phyloP scores from a whole-genome alignment of 352 stramenopile species.

The Phytophthora pini region DNA sequence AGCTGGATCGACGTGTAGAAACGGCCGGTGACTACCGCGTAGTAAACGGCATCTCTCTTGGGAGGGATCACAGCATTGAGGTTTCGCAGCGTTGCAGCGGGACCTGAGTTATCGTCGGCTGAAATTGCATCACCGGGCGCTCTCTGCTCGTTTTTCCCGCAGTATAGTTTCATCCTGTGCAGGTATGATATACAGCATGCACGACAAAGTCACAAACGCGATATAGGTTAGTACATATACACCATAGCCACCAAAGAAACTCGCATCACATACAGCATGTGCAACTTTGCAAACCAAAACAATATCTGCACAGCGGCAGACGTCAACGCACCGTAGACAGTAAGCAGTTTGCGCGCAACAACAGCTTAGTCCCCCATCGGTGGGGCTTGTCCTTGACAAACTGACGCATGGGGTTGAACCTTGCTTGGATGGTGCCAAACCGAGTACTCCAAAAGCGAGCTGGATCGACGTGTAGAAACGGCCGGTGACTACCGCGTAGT shows the following conservation, averaged over 20 bases:
- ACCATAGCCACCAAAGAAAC: too few species aligned
- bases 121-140: background rate
- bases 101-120: background rate
- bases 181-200: background rate
- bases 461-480: background rate
- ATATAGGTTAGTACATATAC: too few species aligned
- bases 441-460: background rate
- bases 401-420: background rate
- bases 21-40: background rate
- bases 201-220: background rate
- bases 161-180: background rate
- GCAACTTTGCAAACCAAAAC: background rate
- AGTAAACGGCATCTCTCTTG: background rate
- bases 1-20: background rate
- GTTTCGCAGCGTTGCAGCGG: background rate
- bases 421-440: background rate
- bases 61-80: background rate
- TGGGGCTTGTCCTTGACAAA: background rate
- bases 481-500: background rate
- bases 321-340: background rate
- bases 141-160: background rate
- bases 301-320: background rate
- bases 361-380: background rate
- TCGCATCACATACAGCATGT: too few species aligned
- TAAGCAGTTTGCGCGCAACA: background rate